Percentiles rank a stretch among this genome's conserved stretches.
Conservation (phyloP, 352 stramenopile species). For the Pilasporangium apinafurcum region DNA sequence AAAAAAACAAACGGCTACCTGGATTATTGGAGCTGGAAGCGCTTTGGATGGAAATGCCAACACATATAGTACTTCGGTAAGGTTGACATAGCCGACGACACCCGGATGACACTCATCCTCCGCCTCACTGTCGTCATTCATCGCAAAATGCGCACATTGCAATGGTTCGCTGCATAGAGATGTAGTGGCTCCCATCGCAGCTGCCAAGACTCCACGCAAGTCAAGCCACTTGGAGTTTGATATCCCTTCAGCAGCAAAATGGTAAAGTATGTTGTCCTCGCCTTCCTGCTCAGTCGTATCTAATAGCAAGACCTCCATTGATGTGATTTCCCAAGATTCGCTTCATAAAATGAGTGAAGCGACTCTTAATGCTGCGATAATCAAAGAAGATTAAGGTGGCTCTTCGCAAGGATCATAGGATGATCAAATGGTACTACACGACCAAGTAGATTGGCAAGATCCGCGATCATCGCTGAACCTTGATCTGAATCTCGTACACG, state of each 20-base stretch:
- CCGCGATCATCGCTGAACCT: conserved; percentile 30
- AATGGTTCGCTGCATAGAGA: conserved; percentile 46
- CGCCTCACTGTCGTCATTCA: background rate
- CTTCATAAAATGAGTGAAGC: background rate
- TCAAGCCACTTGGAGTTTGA: conserved; percentile 19
- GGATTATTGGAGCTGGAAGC: conserved; percentile 10
- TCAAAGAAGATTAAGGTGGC: too few relatives aligned
- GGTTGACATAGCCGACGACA: conserved; percentile 35
- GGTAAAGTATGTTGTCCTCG: conserved; percentile 60
- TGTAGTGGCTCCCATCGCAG: conserved; percentile 37
- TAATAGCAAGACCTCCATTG: conserved; percentile 49
- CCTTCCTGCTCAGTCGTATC: conserved; percentile 63
- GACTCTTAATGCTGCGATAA: background rate
- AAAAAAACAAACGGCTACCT: too few relatives aligned
- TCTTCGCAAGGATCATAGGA: too few relatives aligned
- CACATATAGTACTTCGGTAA: conserved; percentile 51
- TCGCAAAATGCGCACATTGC: conserved; percentile 19
- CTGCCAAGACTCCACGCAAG: conserved; percentile 50
- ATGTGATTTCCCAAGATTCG: conserved; percentile 5
- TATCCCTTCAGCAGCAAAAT: conserved; percentile 6
- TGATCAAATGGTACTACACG: conserved; percentile 30
- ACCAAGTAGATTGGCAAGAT: conserved; percentile 46
- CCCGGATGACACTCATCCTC: conserved; percentile 2
- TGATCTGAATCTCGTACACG: conserved; percentile 46
- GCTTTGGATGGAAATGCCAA: conserved; percentile 22